Percentiles rank a stretch among this genome's conserved stretches.
Evolutionary conservation across 2,329 filamentous ascomycete genomes (phyloP).

Genomic region (Metarhizium rileyi): DNA sequence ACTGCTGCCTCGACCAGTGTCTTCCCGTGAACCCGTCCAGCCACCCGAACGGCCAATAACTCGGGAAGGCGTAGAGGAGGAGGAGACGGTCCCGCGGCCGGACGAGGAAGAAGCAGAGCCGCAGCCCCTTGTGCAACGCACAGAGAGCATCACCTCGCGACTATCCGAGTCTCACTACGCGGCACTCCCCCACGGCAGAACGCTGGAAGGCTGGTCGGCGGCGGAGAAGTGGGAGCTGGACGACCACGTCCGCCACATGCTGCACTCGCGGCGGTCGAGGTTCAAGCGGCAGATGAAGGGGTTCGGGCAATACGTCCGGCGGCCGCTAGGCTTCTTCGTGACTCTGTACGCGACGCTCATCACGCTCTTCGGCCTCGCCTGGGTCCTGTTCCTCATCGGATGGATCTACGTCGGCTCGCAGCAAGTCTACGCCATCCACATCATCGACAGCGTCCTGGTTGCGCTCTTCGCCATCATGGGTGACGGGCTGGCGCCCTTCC

Average conservation of each 20-base stretch:
- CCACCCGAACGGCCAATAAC: conserved; percentile 11
- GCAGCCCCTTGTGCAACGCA: conserved; percentile 23
- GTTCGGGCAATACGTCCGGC: conserved; percentile 68
- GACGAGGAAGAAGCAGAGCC: conserved; percentile 14
- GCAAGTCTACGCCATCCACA: conserved; percentile 59
- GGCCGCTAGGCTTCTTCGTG: conserved; percentile 72
- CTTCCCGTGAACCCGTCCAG: not conserved
- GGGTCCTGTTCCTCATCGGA: conserved; percentile 85
- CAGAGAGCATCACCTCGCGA: conserved; percentile 55
- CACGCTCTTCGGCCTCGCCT: conserved; percentile 74
- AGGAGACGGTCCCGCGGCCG: conserved; percentile 1
- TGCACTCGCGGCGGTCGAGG: conserved; percentile 69
- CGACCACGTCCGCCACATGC: conserved; percentile 78
- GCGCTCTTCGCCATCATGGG: conserved; percentile 63
- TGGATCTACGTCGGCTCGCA: conserved; percentile 75
- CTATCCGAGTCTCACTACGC: conserved; percentile 66
- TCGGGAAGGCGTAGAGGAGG: not conserved
- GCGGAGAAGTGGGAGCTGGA: conserved; percentile 70
- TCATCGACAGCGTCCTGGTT: conserved; percentile 63
- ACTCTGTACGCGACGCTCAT: conserved; percentile 77
- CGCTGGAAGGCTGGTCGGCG: conserved; percentile 63
- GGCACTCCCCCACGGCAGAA: conserved; percentile 64
- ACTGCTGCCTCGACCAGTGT: not conserved
- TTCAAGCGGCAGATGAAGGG: conserved; percentile 74
- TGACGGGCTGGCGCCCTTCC: conserved; percentile 64